Percentiles rank a stretch among this genome's conserved stretches.
phyloP scores from a whole-genome alignment of 1,284 basidiomycete species.

The Cryptococcus floricola region DNA sequence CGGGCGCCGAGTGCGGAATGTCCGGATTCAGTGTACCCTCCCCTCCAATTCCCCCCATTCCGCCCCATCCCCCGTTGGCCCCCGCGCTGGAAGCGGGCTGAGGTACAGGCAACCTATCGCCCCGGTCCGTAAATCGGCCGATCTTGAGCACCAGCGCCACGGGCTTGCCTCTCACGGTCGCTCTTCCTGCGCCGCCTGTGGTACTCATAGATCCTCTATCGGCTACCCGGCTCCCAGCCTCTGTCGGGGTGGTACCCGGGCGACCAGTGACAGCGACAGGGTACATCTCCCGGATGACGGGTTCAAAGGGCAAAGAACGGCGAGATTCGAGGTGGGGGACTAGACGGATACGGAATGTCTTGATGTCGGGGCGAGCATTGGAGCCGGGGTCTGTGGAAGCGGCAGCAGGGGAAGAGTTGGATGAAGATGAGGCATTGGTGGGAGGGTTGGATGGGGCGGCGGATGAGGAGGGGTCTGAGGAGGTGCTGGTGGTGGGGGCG shows the following conservation, averaged over 20 bases:
- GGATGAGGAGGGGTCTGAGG: background rate
- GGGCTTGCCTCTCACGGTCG: constrained; percentile 51
- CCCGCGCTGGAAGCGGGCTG: constrained; percentile 4
- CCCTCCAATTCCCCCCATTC: background rate
- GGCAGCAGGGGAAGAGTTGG: background rate
- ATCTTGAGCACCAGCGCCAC: constrained; percentile 66
- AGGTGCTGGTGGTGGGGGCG: background rate
- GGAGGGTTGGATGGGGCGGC: background rate
- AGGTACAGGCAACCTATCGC: constrained; percentile 4
- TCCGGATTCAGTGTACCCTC: constrained; percentile 7
- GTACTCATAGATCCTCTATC: constrained; percentile 13
- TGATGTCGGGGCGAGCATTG: constrained; percentile 4
- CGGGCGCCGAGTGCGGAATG: background rate
- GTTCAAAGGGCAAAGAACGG: constrained; percentile 86
- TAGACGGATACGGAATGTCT: constrained; percentile 61
- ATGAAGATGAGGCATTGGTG: background rate
- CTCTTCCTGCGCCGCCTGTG: constrained; percentile 10
- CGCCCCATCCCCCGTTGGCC: background rate
- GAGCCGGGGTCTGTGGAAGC: background rate
- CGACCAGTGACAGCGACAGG: constrained; percentile 50
- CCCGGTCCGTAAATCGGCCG: constrained; percentile 79
- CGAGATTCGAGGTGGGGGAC: constrained; percentile 91
- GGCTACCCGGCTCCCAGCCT: constrained; percentile 17
- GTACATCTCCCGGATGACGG: constrained; percentile 70
- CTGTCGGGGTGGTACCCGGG: constrained; percentile 49